Evolutionary conservation across 768 basidiomycete species (phyloP), one percentile per base, ranked within the genome.

Genomic region (Peribolospora baueri): DNA sequence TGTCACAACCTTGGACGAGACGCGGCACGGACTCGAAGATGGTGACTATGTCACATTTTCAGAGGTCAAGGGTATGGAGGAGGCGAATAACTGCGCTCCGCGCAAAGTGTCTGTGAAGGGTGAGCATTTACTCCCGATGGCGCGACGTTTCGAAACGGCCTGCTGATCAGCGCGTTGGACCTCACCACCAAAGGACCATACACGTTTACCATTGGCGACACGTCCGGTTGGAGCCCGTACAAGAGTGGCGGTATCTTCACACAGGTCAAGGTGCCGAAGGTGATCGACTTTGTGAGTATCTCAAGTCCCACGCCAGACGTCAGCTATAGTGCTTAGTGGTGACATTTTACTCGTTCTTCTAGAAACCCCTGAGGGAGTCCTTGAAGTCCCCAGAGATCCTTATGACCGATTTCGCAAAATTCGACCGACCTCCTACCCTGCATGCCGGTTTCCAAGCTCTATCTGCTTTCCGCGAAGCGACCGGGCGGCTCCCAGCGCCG

Each of bases 231-330:
- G 8, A 73, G 79, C 38, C 73, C 76, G 48, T 97, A 97, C 69
- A 76, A 79, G 61, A 65, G 76, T 39, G 93, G 91, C 37, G 93
- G 93, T 43, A 82, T 90, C 58, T 98, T 95, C 67, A 87, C 84
- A 5, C 93, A 98, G 68, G 88, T 97, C 59, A 98, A 97, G 71
- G 91, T 95, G 87, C 93, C 93, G 7, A 97, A 91, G 70, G 75
- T 87, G 51, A 71, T 95, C 51, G 78, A 87, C 66, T 98, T 95
- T 63, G 91, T 95, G 62, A 64, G 87, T 74, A 11, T 13, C 8
- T 5, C 3, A n/a, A 9, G 5, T 13, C 3, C 10, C 41, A 3
- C 5, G 6, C 1, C 1, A 4, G 5, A 2, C 0, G 10, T 38
- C 4, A 3, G 3, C 10, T 50, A 9, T 25, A 25, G 25, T 25